Evolutionary conservation across 1,284 basidiomycete genomes (phyloP), one percentile per base, ranked within the genome.

Genomic region (Inonotus hispidus): DNA sequence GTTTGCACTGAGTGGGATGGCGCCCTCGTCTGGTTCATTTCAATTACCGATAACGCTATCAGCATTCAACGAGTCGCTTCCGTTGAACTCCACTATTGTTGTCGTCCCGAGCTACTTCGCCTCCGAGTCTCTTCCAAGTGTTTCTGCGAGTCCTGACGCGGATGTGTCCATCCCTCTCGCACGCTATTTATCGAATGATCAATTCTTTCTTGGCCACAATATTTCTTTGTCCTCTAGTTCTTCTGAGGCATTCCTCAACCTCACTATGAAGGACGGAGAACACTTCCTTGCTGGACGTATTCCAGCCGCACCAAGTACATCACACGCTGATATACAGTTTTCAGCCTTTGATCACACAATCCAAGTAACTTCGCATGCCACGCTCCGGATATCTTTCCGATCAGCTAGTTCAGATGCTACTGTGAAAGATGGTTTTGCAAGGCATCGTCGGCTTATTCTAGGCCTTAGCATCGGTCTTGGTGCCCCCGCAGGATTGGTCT

Each of bases 311-410:
- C 52, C 70, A 58, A 71, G 54, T 1, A 67, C 72, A 19, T 63
- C 63, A 6, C 76, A 77, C 57, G 75, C 85, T 47, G 70, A 72
- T 1, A 74, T 85, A 56, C 81, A 79, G 4, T 87, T 90, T 66
- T 83, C 84, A 4, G 83, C 85, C 1, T 87, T 84, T 70, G 87
- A 85, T 45, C 74, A 71, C 52, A 62, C 78, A 27, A 90, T 86
- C 2, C 87, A 87, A 67, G 88, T 89, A 7, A 87, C 82, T 0
- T 92, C 89, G 11, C 84, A 87, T 67, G 75, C 84, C 1, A 79
- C 69, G 50, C 74, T 91, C n/a, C 71, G 77, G 0, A 73, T 92
- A 52, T 77, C 79, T 35, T 74, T 85, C 27, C 74, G 78, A 1
- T 69, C 29, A 21, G 25, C 76, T 61, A 66, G 72, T 43, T 65